Base-by-base conservation (phyloP, 495 filamentous ascomycete species). In the Podospora didyma region DNA sequence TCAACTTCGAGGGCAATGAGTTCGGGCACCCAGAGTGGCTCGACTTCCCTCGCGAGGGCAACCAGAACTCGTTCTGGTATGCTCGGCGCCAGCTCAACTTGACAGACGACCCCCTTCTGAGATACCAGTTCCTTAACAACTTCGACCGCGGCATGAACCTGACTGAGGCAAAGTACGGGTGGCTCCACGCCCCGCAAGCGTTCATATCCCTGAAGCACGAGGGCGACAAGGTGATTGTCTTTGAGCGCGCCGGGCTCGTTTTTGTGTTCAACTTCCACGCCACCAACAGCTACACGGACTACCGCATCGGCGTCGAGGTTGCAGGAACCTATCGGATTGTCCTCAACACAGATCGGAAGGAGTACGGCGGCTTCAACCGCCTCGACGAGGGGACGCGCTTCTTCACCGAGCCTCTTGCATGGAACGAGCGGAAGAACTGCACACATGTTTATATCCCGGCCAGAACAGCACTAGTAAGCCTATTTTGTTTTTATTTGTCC, bases 21-120 rank as follows among this genome's bases (percentile, higher is more conserved):
- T 98, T 98, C 71, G 94, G 94, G 1, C 94, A 98, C 71, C 94
- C 94, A 0, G 94, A 98, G 76, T 98, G 94, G 94, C 90, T 98
- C 53, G 94, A 98, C 70, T 98, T 98, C 74, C 94, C 94, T 11
- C 88, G 94, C 28, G 92, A 82, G 58, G 94, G 95, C 46, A 98
- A 98, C 79, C 74, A 87, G 65, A 97, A 97, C 72, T 92, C 88
- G 59, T 98, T 89, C 84, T 94, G 92, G 86, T 98, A 97, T 71
- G 94, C 94, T 2, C 86, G 94, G 2, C 89, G 94, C 47, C 94
- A 96, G 72, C 87, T 96, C 59, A 97, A 98, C 71, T 82, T 98
- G 5, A 86, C 90, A 0, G 90, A 96, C 53, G 94, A 98, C 73
- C 55, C 73, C 7, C 80, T 94, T 3, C 82, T 97, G 45, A 88